Conservation (phyloP, 2,329 filamentous ascomycete genomes). For the Penicillium sp. region DNA sequence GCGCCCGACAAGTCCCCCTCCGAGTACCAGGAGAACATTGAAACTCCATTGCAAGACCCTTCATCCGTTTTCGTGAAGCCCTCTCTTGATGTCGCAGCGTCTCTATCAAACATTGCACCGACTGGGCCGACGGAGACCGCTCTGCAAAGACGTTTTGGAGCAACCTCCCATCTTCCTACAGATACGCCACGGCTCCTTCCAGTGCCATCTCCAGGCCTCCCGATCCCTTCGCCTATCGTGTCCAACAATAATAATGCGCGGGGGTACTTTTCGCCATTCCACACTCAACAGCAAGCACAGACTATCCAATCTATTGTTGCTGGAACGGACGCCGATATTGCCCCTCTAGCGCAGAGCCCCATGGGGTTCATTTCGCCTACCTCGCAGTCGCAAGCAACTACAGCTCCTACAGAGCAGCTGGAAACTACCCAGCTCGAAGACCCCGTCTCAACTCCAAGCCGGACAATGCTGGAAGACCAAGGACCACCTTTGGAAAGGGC, state of each 20-base stretch:
- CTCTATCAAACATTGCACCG: constrained; percentile 1
- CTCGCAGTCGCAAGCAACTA: not conserved
- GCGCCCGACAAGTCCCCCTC: not conserved
- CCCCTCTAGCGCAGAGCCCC: not conserved
- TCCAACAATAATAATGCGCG: constrained; percentile 22
- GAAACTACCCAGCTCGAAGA: not conserved
- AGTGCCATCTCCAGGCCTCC: constrained; percentile 37
- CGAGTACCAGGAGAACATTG: not conserved
- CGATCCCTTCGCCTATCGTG: constrained; percentile 38
- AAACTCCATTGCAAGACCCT: constrained; percentile 4
- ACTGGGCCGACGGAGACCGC: not conserved
- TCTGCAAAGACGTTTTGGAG: constrained; percentile 1
- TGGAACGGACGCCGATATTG: not conserved
- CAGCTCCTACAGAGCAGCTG: not conserved
- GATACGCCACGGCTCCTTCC: constrained; percentile 38
- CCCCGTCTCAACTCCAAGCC: not conserved
- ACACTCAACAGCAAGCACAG: constrained; percentile 8
- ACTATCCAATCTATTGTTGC: not conserved
- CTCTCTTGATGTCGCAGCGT: constrained; percentile 10
- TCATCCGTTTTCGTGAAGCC: constrained; percentile 17
- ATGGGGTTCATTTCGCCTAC: not conserved
- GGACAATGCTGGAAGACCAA: not conserved
- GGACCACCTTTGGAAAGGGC: not conserved
- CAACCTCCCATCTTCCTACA: constrained; percentile 21
- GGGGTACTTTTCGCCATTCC: constrained; percentile 31